Evolutionary conservation across 2,329 filamentous ascomycete species (phyloP).

Genomic region (Didymella segeticola): DNA sequence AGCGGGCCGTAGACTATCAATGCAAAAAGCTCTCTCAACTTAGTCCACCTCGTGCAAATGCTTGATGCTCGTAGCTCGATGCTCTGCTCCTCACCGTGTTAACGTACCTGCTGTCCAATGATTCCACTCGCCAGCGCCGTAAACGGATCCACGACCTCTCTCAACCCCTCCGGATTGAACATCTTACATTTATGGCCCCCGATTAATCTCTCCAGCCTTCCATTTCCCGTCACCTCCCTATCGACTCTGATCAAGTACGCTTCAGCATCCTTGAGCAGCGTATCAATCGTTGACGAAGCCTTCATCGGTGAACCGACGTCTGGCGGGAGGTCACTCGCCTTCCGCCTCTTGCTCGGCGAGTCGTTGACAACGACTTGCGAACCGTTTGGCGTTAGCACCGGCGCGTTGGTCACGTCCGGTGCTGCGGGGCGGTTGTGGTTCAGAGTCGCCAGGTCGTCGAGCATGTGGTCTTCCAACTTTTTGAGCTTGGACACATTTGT

Average conservation of each 20-base stretch:
- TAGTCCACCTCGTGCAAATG: neutral
- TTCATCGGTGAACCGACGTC: slow-evolving; percentile 11
- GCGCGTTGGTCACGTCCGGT: slow-evolving; percentile 71
- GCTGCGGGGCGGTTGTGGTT: slow-evolving; percentile 65
- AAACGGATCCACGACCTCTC: slow-evolving; percentile 88
- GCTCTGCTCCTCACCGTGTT: neutral
- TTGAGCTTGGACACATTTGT: slow-evolving; percentile 18
- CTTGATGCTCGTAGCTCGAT: too few relatives aligned
- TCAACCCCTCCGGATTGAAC: slow-evolving; percentile 82
- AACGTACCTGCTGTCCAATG: slow-evolving; percentile 79
- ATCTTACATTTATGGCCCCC: slow-evolving; percentile 76
- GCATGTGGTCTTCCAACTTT: slow-evolving; percentile 32
- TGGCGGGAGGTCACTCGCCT: neutral
- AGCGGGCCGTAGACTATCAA: neutral
- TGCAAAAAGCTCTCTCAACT: neutral
- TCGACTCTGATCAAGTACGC: slow-evolving; percentile 77
- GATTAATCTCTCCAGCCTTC: slow-evolving; percentile 64
- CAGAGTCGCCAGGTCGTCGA: slow-evolving; percentile 29
- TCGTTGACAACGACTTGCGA: slow-evolving; percentile 64
- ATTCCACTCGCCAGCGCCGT: slow-evolving; percentile 83
- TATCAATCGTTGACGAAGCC: slow-evolving; percentile 64
- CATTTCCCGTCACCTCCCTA: slow-evolving; percentile 59
- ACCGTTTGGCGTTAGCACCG: slow-evolving; percentile 73
- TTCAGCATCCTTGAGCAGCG: slow-evolving; percentile 76
- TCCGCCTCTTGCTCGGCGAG: slow-evolving; percentile 31